Evolutionary conservation across 1,139 yeast genomes (phyloP), one percentile per base, ranked within the genome.

Genomic region (Arxiozyma bovina): DNA sequence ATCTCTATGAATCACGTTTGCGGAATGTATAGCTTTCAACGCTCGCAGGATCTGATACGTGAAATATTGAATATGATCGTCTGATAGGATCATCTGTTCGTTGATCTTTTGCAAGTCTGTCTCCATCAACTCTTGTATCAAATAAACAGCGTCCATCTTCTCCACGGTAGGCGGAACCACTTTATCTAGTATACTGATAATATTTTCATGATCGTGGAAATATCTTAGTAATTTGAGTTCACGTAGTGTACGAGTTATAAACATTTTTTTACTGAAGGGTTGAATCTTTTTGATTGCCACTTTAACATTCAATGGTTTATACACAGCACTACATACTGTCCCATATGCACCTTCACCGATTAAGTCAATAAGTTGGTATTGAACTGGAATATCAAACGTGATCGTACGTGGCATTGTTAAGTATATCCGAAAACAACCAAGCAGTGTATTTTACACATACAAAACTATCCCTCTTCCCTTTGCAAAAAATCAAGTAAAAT

Each of bases 281-380:
- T 90, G 75, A 50, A 93, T 80, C 66, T 87, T 88, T 69, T 94
- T 94, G 61, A 94, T 74, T 1, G 97, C 97, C 21, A 90, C 97
- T 27, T 81, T 73, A 54, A 80, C 75, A 20, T 79, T 74, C 0
- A 81, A 69, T n/a, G 72, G 70, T 48, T 71, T 67, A 59, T 78
- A 80, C 20, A 73, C 63, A 3, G 96, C 97, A 63, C 85, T 85
- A 68, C 83, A 83, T 1, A 89, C 96, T 48, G 87, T 83, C 18
- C 88, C 90, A 69, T 91, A 93, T 0, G 99, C 94, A 8, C 99
- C 99, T 69, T 91, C 96, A 2, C 98, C 96, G 54, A 89, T 57
- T 73, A 91, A 82, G 63, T 87, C 94, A 47, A 83, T 75, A 51
- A 91, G 82, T 69, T 88, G 89, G 70, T 91, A 91, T 65, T 87